Evolutionary conservation across 371 early-diverging fungal genomes (phyloP), one percentile per base, ranked within the genome.

Genomic region (Mucor irregularis): DNA sequence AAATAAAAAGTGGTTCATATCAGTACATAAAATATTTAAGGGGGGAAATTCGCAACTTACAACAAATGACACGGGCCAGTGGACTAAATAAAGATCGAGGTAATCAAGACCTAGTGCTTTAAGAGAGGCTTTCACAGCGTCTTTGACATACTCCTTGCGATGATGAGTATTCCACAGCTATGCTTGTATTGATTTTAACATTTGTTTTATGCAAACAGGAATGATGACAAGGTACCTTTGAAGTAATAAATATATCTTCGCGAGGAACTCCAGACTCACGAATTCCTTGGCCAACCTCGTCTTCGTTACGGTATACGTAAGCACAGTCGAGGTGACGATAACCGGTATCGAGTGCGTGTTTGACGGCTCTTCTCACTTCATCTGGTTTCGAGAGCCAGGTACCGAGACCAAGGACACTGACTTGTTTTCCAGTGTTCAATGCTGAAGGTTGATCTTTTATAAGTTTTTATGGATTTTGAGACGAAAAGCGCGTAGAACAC

Each of bases 51-150:
- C 19, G 9, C 38, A 1, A 53, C 62, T 63, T 69, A 69, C 73
- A 21, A 33, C 34, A 39, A 73, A 70, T 4, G 62, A 59, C 2
- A 71, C 69, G 3, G 71, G 72, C 87, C 87, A 93, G 63, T 93
- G 93, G 50, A 98, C 86, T 56, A 97, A 75, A 65, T 94, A 94
- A 46, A 96, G 66, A 64, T 98, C 98, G 35, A 97, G 68, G 61
- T 96, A 96, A 26, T 91, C 86, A 21, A 89, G 56, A 40, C 83
- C 83, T 28, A 97, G 77, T 58, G 92, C 85, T 33, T 64, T 59
- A 30, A 97, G 80, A 22, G 92, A 89, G n/a, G 77, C 69, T 51
- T 82, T 71, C 25, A 86, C 58, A 11, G 79, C 88, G 28, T 86
- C 73, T 26, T 74, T 66, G 22, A 93, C 90, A 39, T 88, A 76